Evolutionary conservation across 768 basidiomycete genomes (phyloP), one percentile per base, ranked within the genome.

Genomic region (Termitomyces sp.): DNA sequence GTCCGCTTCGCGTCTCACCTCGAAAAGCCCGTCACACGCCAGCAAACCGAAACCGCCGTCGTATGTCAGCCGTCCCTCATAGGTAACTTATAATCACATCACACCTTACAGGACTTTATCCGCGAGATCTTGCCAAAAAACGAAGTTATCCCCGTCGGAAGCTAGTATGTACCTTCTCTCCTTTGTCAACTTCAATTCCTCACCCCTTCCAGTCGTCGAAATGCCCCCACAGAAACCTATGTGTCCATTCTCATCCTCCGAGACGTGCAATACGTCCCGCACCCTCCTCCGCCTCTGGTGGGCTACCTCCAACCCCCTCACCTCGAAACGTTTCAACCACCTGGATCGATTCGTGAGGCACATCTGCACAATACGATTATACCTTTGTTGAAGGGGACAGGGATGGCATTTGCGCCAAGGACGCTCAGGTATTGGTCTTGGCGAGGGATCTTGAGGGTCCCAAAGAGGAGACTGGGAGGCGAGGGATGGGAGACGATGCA

Each of bases 401-500:
- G 81, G 0, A 63, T 86, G 4, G 60, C 83, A 19, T 78, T 73
- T 0, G 70, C 71, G 2, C 66, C 72, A 1, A 60, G 78, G 19
- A 40, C 65, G 2, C 54, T 44, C 2, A 72, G 71, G 6, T 43
- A 64, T 0, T 68, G 63, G 6, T 72, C 70, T 54, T 87, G 83
- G 82, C 67, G 75, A 28, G 85, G 86, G 14, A 60, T 87, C 6
- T 65, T 80, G 5, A 72, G 80, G 9, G 51, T 84, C 42, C 84
- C 84, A 1, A 64, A 69, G 46, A 63, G 63, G 44, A 58, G 9
- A 28, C n/a, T 56, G 28, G 38, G 54, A 19, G 55, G 60, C 8
- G 33, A 11, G 12, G 15, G 5, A 9, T 67, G 65, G 64, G 59
- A 55, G 30, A 54, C 57, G 35, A 50, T 66, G 1, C 58, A 66